These are phyloP conservation scores for Penicillium lividum DNA, from an alignment of 495 filamentous ascomycete species.

Conservation along the genomic window DNA sequence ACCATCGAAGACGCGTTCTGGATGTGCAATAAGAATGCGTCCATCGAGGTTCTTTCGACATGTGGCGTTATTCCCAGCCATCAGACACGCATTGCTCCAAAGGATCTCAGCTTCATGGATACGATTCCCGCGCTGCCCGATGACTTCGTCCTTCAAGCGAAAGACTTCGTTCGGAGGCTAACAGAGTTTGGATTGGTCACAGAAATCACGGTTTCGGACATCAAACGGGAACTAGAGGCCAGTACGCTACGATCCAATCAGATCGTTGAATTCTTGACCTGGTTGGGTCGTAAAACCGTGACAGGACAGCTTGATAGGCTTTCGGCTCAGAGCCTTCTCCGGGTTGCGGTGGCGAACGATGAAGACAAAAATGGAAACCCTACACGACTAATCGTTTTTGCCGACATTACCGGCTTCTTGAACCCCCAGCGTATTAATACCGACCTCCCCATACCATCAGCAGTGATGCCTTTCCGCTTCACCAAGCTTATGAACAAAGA, in stretches of 20 bases:
- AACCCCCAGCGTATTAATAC: constrained; percentile 73
- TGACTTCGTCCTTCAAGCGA: constrained; percentile 61
- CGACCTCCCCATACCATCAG: constrained; percentile 79
- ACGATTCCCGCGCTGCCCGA: constrained; percentile 86
- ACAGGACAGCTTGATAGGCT: constrained; percentile 65
- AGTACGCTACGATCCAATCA: constrained; percentile 76
- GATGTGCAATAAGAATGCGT: constrained; percentile 77
- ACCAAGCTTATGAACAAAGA: constrained; percentile 60
- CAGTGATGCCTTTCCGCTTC: constrained; percentile 78
- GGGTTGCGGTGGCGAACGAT: constrained; percentile 78
- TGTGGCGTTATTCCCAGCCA: constrained; percentile 77
- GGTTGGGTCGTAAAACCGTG: constrained; percentile 68
- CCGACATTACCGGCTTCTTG: constrained; percentile 71
- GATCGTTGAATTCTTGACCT: constrained; percentile 76
- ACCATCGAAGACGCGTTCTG: constrained; percentile 93
- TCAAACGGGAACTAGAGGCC: constrained; percentile 73
- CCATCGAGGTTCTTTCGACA: constrained; percentile 85
- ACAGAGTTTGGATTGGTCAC: constrained; percentile 77
- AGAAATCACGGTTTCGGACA: constrained; percentile 82
- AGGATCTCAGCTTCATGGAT: constrained; percentile 85
- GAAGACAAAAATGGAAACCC: constrained; percentile 58
- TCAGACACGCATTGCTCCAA: constrained; percentile 74
- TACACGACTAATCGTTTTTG: constrained; percentile 71
- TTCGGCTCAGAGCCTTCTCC: constrained; percentile 65
- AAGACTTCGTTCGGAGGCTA: constrained; percentile 73